phyloP scores from a whole-genome alignment of 768 basidiomycete genomes.

The Phanerochaete sordida region DNA sequence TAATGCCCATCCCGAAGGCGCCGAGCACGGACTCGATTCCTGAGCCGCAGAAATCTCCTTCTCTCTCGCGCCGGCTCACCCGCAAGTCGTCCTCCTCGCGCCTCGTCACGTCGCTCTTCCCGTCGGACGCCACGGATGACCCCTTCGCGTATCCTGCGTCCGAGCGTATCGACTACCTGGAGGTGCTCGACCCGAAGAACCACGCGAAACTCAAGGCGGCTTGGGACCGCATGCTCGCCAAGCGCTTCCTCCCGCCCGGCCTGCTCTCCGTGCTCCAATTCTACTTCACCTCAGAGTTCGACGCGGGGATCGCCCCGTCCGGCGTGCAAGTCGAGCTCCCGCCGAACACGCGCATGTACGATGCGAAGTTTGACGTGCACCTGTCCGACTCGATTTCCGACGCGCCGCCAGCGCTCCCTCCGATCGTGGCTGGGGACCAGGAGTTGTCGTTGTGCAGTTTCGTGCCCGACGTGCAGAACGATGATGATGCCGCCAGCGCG shows the following conservation, averaged over 20 bases:
- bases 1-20: background rate
- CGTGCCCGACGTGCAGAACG: background rate
- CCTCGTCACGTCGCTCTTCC: background rate
- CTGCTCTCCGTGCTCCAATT: conserved; percentile 62
- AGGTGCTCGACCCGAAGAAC: conserved; percentile 48
- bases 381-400: background rate
- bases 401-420: background rate
- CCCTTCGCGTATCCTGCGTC: conserved; percentile 7
- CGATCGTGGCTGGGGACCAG: background rate
- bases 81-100: background rate
- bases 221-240: conserved; percentile 66
- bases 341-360: conserved; percentile 34
- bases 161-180: conserved; percentile 7
- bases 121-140: background rate
- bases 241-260: conserved; percentile 51
- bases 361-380: no score
- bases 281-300: conserved; percentile 57
- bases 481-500: conserved; percentile 15
- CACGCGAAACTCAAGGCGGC: conserved; percentile 58
- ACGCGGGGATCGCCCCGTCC: conserved; percentile 44
- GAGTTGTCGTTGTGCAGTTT: background rate
- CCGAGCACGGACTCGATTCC: background rate
- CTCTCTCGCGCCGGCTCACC: background rate
- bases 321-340: conserved; percentile 53
- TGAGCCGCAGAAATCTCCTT: background rate